Base-by-base conservation (phyloP, 805 yeast genomes). In the Soucietia sequanensis region DNA sequence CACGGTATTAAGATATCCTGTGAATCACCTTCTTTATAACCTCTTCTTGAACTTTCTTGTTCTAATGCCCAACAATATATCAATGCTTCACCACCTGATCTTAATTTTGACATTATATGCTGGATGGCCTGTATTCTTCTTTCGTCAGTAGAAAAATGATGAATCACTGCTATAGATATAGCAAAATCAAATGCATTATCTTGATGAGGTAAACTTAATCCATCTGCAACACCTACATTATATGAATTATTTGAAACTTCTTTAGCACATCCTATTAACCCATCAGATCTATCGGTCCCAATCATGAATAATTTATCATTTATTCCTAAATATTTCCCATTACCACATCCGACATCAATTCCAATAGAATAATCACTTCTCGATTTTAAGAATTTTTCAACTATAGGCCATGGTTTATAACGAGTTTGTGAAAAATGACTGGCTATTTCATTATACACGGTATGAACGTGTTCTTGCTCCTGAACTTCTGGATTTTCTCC, bases 341-440 rank as follows among this genome's bases (percentile, higher is more conserved):
- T 93, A 3, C 99, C 99, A 58, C 98, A 91, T 0, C 99, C 99
- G 14, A 91, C 87, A 62, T 93, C 99, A 19, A 89, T 69, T 1
- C 99, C 99, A 0, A 91, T 42, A 1, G 81, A 62, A 27, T 87
- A 83, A 5, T 63, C 62, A 0, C 54, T 39, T 47, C 76, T 75
- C 1, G 58, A 46, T 8, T 47, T 52, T 29, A 93, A 60, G 52
- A 84, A 93, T 40, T 70, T 58, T 33, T 85, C 86, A 17, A 93
- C 99, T 14, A 89, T 80, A 6, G 98, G 98, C 99, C 99, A 93
- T 18, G 98, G 97, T 65, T 85, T 91, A 62, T 90, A 93, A 31
- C 99, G 62, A 0, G 99, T 93, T 47, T 83, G 83, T 2, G 98
- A 90, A 58, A 93, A 93, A 57, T 93, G 99, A 7, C 81, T 48